Conservation (phyloP, 805 yeast species). For the Candida mattraensis region DNA sequence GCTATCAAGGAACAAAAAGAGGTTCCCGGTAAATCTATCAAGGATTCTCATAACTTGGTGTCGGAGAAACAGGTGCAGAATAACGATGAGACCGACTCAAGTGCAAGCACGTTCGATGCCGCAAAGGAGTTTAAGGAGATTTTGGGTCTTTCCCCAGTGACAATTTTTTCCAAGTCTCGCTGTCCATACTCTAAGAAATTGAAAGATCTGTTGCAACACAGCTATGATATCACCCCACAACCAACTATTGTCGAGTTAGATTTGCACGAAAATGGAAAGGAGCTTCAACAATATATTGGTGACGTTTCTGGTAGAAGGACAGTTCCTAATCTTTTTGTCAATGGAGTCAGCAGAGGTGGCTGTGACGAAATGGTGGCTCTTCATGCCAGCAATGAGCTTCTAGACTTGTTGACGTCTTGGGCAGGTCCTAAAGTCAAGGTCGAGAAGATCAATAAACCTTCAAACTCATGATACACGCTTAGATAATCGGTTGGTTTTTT, state of each 20-base stretch:
- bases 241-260: constrained; percentile 82
- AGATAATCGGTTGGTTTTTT: too few relatives aligned
- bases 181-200: constrained; percentile 79
- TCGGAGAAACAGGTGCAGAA: constrained; percentile 1
- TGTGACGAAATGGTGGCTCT: constrained; percentile 72
- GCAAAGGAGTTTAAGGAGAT: constrained; percentile 56
- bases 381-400: constrained; percentile 57
- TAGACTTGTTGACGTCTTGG: constrained; percentile 58
- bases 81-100: background rate
- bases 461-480: constrained; percentile 38
- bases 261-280: constrained; percentile 70
- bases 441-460: constrained; percentile 54
- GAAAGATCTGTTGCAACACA: constrained; percentile 61
- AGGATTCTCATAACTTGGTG: background rate
- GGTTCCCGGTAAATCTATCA: too few relatives aligned
- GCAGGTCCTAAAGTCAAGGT: constrained; percentile 53
- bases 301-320: constrained; percentile 74
- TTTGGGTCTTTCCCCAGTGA: constrained; percentile 61
- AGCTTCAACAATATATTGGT: constrained; percentile 71
- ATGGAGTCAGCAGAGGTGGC: constrained; percentile 81
- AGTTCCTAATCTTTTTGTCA: constrained; percentile 86
- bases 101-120: constrained; percentile 40
- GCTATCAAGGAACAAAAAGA: constrained; percentile 14
- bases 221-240: constrained; percentile 70
- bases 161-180: constrained; percentile 56